These are phyloP conservation scores for Curvularia spicifera DNA, from an alignment of 2,329 filamentous ascomycete genomes.

Conservation along the genomic window DNA sequence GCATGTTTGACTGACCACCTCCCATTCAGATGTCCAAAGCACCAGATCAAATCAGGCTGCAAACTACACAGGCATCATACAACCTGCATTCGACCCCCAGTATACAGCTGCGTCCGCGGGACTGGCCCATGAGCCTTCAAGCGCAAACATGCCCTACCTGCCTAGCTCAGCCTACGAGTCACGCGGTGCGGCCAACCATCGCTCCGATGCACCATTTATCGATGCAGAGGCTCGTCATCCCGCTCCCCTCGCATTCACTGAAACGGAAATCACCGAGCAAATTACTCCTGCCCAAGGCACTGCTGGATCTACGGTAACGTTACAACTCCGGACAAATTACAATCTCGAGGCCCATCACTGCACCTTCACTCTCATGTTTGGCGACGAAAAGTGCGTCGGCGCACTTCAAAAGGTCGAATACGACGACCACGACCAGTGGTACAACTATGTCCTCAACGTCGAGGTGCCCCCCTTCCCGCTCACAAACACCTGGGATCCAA, in stretches of 20 bases:
- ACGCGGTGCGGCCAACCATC: constrained; percentile 51
- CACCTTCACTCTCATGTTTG: constrained; percentile 73
- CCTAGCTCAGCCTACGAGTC: constrained; percentile 58
- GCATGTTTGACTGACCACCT: constrained; percentile 54
- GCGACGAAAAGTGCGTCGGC: constrained; percentile 74
- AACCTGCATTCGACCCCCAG: constrained; percentile 58
- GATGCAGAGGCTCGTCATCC: constrained; percentile 64
- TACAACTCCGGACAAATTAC: constrained; percentile 77
- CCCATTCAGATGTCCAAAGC: constrained; percentile 64
- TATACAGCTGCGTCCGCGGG: constrained; percentile 58
- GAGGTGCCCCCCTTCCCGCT: constrained; percentile 72
- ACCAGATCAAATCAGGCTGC: constrained; percentile 65
- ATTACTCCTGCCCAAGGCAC: constrained; percentile 72
- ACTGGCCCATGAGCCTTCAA: constrained; percentile 57
- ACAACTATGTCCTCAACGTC: constrained; percentile 73
- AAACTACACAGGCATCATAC: constrained; percentile 56
- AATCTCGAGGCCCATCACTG: constrained; percentile 68
- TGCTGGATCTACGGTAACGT: constrained; percentile 71
- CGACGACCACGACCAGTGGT: constrained; percentile 65
- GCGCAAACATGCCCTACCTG: constrained; percentile 54
- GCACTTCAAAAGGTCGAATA: constrained; percentile 67
- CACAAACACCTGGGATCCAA: constrained; percentile 62
- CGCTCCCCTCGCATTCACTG: constrained; percentile 51
- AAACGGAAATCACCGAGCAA: constrained; percentile 65
- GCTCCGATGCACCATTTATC: constrained; percentile 61